Evolutionary conservation across 768 basidiomycete genomes (phyloP).

Genomic region (Leccinum longicurvipes): DNA sequence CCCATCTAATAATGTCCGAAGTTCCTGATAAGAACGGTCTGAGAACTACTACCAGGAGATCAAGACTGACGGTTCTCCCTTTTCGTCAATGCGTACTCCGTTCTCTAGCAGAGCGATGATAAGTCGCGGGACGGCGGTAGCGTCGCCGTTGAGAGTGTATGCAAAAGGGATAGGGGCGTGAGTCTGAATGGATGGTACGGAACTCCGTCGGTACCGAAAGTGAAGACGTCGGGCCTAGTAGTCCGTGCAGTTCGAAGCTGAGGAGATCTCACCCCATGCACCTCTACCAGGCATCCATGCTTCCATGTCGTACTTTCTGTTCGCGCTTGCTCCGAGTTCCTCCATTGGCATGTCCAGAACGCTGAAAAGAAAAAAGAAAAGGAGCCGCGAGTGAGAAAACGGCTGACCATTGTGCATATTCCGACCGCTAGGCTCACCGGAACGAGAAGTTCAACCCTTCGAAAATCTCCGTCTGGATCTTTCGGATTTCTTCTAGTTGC

Average conservation of each 20-base stretch:
- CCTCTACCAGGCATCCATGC: constrained; percentile 99
- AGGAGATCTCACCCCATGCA: constrained; percentile 96
- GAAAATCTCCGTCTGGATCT: constrained; percentile 75
- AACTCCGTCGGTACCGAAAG: constrained; percentile 59
- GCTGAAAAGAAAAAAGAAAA: constrained; percentile 37
- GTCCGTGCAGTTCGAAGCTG: constrained; percentile 96
- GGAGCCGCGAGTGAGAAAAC: not conserved
- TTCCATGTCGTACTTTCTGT: constrained; percentile 95
- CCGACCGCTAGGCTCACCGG: constrained; percentile 46
- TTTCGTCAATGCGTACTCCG: constrained; percentile 66
- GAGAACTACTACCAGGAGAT: constrained; percentile 62
- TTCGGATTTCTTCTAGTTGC: constrained; percentile 78
- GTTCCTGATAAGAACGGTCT: constrained; percentile 70
- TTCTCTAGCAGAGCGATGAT: constrained; percentile 92
- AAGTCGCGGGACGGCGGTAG: constrained; percentile 88
- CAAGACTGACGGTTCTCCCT: constrained; percentile 50
- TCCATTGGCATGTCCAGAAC: constrained; percentile 97
- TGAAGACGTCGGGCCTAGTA: constrained; percentile 92
- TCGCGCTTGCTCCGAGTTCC: constrained; percentile 92
- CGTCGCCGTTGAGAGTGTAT: constrained; percentile 95
- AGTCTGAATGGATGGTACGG: constrained; percentile 16
- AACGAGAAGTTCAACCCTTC: constrained; percentile 73
- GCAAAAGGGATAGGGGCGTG: constrained; percentile 53
- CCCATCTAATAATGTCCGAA: constrained; percentile 47
- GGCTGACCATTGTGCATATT: not conserved